Percentiles rank a stretch among this genome's conserved stretches.
These are phyloP conservation scores for Teratosphaeria zuluensis DNA, from an alignment of 2,329 filamentous ascomycete genomes.

Conservation along the genomic window DNA sequence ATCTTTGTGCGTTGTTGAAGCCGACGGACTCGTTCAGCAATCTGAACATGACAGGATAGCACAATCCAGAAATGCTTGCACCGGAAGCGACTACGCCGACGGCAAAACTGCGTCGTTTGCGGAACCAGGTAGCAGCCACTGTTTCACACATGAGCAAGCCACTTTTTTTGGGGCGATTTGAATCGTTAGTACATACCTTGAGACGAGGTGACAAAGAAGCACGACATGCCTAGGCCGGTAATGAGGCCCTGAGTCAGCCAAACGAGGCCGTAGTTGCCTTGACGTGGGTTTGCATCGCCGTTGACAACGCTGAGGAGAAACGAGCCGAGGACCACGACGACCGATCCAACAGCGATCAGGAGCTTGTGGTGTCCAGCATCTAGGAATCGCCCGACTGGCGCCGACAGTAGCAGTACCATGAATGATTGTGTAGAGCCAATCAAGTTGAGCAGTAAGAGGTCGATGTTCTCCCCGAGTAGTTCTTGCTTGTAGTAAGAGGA, in stretches of 20 bases:
- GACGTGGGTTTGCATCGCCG: constrained; percentile 25
- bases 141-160: constrained; percentile 3
- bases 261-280: constrained; percentile 34
- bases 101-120: constrained; percentile 36
- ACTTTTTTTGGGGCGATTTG: not conserved
- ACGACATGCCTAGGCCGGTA: constrained; percentile 41
- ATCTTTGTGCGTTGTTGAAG: constrained; percentile 37
- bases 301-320: constrained; percentile 36
- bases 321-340: constrained; percentile 35
- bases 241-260: constrained; percentile 41
- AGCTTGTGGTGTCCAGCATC: constrained; percentile 36
- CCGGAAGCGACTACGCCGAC: constrained; percentile 43
- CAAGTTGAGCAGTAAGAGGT: constrained; percentile 36
- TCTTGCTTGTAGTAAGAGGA: constrained; percentile 40
- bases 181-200: constrained; percentile 29
- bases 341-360: constrained; percentile 32
- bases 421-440: constrained; percentile 41
- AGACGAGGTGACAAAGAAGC: constrained; percentile 42
- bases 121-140: constrained; percentile 44
- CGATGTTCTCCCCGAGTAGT: constrained; percentile 28
- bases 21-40: constrained; percentile 33
- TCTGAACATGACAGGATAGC: constrained; percentile 40
- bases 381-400: constrained; percentile 38
- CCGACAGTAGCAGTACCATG: constrained; percentile 37
- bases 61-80: constrained; percentile 32